Base-by-base conservation (phyloP, 768 basidiomycete species). In the Macrolepiota albuminosa region DNA sequence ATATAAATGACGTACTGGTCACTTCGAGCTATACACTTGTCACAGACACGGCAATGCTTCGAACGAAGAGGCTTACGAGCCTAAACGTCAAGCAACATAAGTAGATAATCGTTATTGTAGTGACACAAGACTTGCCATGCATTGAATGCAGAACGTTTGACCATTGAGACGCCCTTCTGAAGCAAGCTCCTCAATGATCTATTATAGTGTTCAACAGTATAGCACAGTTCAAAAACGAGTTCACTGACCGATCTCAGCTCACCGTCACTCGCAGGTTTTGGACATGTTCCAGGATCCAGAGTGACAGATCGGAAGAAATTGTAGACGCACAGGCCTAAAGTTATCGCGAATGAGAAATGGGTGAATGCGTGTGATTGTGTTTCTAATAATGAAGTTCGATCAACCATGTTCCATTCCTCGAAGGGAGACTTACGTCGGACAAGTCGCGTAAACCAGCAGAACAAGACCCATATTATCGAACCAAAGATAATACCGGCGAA, bases 71-170 rank as follows among this genome's bases (percentile, higher is more conserved):
- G 92, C 68, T 96, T 95, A 45, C 89, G 85, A 9, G 91, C 89
- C 88, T 91, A 46, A 6, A 57, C 40, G 4, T 11, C 47, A 26
- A 42, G 1, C 56, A 40, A 13, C 39, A 37, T 34, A 4, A 56
- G 45, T 16, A 34, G n/a, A 47, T 3, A 26, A 43, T n/a, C 49
- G 49, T 33, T 31, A 6, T 29, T 40, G 29, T 47, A 18, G 45
- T 6, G n/a, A 33, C 37, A 31, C 39, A 34, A 1, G 33, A 67
- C 84, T 51, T 62, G 88, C 89, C 93, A 98, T 93, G 74, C 96
- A 98, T 60, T 88, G 84, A 54, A 99, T 89, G 68, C 97, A 98
- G 72, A 98, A 98, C 10, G 94, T 94, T 71, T 95, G 94, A 1
- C 96, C 95, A 70, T 98, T 98, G 31, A 99, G 75, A 18, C 89